A percentile compares a stretch with the other conserved stretches of the same genome.
Conservation (phyloP, 148 eudicot species). For the Cornus controversa region DNA sequence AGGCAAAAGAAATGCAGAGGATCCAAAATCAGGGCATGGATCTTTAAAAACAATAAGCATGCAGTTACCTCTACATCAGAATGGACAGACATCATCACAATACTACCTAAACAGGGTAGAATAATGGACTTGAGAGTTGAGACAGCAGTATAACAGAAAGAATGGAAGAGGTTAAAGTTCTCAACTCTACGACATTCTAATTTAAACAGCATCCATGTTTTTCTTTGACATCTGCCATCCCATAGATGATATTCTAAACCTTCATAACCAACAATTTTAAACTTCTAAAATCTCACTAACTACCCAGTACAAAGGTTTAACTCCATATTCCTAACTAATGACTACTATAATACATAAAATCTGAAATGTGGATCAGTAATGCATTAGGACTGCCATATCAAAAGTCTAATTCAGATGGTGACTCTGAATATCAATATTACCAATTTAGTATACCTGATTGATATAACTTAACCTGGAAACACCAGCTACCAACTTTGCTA, state of each 20-base stretch:
- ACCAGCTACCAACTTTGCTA: conserved; percentile 83
- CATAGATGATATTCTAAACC: background rate
- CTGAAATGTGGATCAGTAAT: background rate
- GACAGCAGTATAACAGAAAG: background rate
- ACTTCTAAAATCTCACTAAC: background rate
- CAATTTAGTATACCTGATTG: conserved; percentile 62
- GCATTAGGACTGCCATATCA: background rate
- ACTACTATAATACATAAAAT: background rate
- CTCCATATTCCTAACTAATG: background rate
- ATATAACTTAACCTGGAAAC: conserved; percentile 90
- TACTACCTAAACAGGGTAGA: background rate
- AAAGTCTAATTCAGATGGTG: background rate
- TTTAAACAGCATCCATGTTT: background rate
- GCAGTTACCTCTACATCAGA: background rate
- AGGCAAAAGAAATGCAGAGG: background rate
- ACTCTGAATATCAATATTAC: background rate
- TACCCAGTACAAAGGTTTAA: background rate
- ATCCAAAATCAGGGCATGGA: background rate
- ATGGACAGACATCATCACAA: background rate
- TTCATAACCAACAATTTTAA: background rate
- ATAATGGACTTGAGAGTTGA: background rate
- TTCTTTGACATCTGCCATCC: background rate
- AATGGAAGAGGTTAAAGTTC: background rate
- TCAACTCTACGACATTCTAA: background rate
- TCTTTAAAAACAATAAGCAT: background rate